These are phyloP conservation scores for Fusarium buharicum DNA, from an alignment of 2,329 filamentous ascomycete genomes.

Conservation along the genomic window DNA sequence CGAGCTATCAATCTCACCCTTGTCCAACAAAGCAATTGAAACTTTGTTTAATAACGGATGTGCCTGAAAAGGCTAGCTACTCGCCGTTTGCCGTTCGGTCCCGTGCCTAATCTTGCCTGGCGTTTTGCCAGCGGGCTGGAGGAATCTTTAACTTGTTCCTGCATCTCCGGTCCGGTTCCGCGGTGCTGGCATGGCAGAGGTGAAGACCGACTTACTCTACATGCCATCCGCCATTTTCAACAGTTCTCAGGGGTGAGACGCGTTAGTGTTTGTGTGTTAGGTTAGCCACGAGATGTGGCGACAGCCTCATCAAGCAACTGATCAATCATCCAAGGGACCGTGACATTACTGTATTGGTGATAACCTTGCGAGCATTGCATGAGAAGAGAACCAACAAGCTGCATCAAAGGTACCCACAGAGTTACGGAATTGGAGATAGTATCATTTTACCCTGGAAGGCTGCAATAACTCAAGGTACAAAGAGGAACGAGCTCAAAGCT, in stretches of 20 bases:
- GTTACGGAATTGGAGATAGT: neutral
- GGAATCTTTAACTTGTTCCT: constrained; percentile 31
- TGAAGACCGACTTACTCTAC: constrained; percentile 3
- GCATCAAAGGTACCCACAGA: neutral
- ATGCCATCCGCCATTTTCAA: constrained; percentile 6
- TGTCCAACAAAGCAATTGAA: constrained; percentile 7
- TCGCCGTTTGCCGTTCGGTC: constrained; percentile 7
- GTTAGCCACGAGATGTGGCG: neutral
- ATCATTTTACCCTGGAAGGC: too few relatives aligned
- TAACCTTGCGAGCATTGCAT: neutral
- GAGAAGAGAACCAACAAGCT: neutral
- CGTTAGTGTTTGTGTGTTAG: too few relatives aligned
- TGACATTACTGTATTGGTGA: neutral
- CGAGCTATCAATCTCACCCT: constrained; percentile 6
- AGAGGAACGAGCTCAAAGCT: constrained; percentile 5
- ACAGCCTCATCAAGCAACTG: neutral
- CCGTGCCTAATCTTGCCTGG: constrained; percentile 17
- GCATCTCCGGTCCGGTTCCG: constrained; percentile 26
- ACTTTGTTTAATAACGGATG: constrained; percentile 2
- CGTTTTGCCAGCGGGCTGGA: constrained; percentile 11
- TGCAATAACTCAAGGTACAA: neutral
- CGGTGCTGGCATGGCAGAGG: constrained; percentile 6
- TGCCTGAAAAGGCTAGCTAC: constrained; percentile 16
- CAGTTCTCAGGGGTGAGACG: neutral
- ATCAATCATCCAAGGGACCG: neutral